These are phyloP conservation scores for Viridothelium virens DNA, from an alignment of 495 filamentous ascomycete genomes.

Conservation along the genomic window DNA sequence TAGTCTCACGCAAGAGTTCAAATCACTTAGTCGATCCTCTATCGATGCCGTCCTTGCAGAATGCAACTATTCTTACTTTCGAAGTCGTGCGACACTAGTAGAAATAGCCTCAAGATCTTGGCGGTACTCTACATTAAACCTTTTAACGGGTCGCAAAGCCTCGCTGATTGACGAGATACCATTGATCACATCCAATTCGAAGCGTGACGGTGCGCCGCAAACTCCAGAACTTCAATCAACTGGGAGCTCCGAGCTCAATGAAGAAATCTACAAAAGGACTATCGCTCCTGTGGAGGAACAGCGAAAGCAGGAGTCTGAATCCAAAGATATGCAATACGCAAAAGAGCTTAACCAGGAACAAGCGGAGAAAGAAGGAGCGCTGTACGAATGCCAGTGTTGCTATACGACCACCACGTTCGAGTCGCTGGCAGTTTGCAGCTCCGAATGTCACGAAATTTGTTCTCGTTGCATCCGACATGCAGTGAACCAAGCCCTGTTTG, in stretches of 20 bases:
- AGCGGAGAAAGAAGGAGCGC: constrained; percentile 58
- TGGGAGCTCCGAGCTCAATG: constrained; percentile 68
- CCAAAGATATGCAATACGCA: constrained; percentile 56
- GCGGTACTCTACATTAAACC: constrained; percentile 51
- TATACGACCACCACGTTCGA: constrained; percentile 72
- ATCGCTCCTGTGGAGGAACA: constrained; percentile 55
- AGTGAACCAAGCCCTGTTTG: constrained; percentile 77
- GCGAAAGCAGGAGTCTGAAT: constrained; percentile 49
- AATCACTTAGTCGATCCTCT: constrained; percentile 64
- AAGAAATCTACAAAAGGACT: constrained; percentile 62
- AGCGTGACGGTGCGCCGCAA: constrained; percentile 37
- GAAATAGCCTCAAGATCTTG: constrained; percentile 74
- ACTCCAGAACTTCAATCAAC: constrained; percentile 60
- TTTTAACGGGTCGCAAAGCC: constrained; percentile 58
- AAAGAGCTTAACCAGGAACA: constrained; percentile 63
- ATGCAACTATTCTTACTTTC: constrained; percentile 75
- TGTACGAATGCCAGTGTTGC: constrained; percentile 90
- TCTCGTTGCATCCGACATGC: constrained; percentile 73
- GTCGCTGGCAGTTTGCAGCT: constrained; percentile 65
- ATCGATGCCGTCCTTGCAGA: constrained; percentile 87
- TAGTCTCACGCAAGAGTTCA: constrained; percentile 68
- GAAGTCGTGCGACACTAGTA: constrained; percentile 65
- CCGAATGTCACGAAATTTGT: constrained; percentile 73
- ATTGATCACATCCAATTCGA: constrained; percentile 50
- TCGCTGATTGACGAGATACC: constrained; percentile 54